Conservation (phyloP, 257 asterid species). For the Galeopsis tetrahit region DNA sequence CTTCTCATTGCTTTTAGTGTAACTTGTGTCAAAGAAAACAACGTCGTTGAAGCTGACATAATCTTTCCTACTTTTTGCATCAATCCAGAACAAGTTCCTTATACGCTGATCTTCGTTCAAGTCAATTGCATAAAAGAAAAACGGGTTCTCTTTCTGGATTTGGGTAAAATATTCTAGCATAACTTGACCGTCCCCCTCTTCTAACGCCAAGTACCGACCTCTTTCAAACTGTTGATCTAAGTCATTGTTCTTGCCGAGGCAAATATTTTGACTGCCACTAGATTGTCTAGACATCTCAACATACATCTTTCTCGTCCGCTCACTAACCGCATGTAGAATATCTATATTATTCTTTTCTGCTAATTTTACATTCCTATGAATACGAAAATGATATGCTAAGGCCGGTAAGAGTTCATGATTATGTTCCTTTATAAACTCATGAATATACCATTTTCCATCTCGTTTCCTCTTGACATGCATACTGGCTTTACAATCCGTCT, state of each 20-base stretch:
- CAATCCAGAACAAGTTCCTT: constrained; percentile 93
- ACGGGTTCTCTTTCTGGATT: constrained; percentile 73
- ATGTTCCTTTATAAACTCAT: constrained; percentile 87
- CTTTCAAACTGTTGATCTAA: constrained; percentile 61
- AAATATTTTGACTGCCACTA: constrained; percentile 48
- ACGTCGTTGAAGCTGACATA: constrained; percentile 77
- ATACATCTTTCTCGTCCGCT: constrained; percentile 90
- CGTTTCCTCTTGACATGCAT: constrained; percentile 93
- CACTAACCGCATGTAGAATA: constrained; percentile 92
- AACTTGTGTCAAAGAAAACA: constrained; percentile 76
- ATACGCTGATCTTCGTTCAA: constrained; percentile 84
- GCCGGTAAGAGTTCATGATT: constrained; percentile 98
- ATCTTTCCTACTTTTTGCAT: constrained; percentile 87
- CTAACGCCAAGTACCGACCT: constrained; percentile 68
- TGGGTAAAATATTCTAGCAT: constrained; percentile 80
- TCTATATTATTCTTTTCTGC: constrained; percentile 91
- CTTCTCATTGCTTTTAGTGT: constrained; percentile 73
- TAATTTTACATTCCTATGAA: constrained; percentile 83
- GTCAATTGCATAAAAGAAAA: constrained; percentile 83
- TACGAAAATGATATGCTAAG: constrained; percentile 89
- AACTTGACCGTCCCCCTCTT: constrained; percentile 90
- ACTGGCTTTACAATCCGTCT: constrained; percentile 95
- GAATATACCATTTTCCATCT: constrained; percentile 94
- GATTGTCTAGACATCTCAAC: constrained; percentile 93
- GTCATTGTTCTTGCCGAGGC: constrained; percentile 48